Evolutionary conservation across 305 asterid species (phyloP).

Genomic region (Fraxinus nigra): DNA sequence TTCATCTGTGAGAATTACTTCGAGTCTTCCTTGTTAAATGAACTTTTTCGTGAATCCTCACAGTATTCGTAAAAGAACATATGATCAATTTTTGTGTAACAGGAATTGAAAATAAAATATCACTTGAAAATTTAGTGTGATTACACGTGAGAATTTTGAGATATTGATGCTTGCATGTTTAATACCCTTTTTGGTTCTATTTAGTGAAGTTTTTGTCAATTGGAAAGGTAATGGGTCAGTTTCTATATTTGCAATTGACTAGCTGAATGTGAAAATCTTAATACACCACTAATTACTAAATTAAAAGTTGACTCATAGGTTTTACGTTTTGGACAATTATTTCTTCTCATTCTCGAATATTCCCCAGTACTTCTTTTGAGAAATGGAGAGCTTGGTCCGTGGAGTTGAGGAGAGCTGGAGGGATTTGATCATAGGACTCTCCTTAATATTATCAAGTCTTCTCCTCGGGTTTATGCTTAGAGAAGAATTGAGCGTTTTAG

Average conservation of each 20-base stretch:
- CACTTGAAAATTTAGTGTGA: not conserved
- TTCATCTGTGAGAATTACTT: not conserved
- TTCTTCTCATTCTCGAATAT: not conserved
- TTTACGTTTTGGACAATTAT: not conserved
- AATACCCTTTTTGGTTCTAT: not conserved
- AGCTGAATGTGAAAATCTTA: not conserved
- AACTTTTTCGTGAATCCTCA: conserved; percentile 8
- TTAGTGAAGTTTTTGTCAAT: not conserved
- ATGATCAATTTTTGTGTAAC: not conserved
- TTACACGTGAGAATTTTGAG: not conserved
- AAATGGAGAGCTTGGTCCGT: not conserved
- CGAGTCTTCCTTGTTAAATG: not conserved
- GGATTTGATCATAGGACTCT: not conserved
- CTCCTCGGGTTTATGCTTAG: not conserved
- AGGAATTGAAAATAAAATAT: not conserved
- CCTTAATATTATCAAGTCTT: not conserved
- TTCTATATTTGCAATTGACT: not conserved
- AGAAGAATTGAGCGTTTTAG: not conserved
- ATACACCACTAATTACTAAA: not conserved
- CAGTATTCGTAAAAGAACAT: not conserved
- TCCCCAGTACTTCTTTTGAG: not conserved
- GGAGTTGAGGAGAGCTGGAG: not conserved
- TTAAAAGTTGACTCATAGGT: not conserved
- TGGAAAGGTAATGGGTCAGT: not conserved
- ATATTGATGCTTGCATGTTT: not conserved